Conservation (phyloP, 129 eudicot species). For the Cynara cardunculus region DNA sequence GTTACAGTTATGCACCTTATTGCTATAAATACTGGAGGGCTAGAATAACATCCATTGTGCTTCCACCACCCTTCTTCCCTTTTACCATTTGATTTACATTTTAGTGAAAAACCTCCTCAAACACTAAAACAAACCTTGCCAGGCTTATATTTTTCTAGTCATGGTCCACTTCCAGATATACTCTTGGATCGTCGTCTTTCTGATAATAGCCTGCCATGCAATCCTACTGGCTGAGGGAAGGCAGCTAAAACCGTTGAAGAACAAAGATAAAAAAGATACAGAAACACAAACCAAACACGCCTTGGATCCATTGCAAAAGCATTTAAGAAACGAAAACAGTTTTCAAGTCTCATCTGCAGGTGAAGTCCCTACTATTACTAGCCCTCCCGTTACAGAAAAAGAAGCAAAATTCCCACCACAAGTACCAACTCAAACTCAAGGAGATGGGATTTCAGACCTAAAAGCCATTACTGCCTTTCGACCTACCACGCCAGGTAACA, state of each 20-base stretch:
- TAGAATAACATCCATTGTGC: constrained; percentile 12
- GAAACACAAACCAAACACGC: background rate
- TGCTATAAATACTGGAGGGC: constrained; percentile 36
- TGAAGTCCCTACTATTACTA: constrained; percentile 15
- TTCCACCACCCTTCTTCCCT: constrained; percentile 2
- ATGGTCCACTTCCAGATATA: constrained; percentile 30
- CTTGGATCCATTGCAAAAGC: background rate
- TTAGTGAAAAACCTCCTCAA: background rate
- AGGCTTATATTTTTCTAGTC: background rate
- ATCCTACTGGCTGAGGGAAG: constrained; percentile 35
- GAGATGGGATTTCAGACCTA: background rate
- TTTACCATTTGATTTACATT: background rate
- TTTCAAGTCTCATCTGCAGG: constrained; percentile 18
- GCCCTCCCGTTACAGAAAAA: constrained; percentile 1
- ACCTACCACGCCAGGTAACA: constrained; percentile 38
- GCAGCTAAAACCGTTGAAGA: constrained; percentile 25
- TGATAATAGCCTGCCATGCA: constrained; percentile 16
- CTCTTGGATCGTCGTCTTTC: constrained; percentile 17
- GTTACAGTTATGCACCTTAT: constrained; percentile 8
- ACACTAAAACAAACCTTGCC: background rate
- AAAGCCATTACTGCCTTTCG: constrained; percentile 8
- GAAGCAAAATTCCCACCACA: constrained; percentile 4
- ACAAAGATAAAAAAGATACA: background rate
- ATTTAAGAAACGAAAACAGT: background rate
- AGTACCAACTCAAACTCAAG: background rate